Conservation (phyloP, 768 basidiomycete genomes). For the Tulasnella sp. region DNA sequence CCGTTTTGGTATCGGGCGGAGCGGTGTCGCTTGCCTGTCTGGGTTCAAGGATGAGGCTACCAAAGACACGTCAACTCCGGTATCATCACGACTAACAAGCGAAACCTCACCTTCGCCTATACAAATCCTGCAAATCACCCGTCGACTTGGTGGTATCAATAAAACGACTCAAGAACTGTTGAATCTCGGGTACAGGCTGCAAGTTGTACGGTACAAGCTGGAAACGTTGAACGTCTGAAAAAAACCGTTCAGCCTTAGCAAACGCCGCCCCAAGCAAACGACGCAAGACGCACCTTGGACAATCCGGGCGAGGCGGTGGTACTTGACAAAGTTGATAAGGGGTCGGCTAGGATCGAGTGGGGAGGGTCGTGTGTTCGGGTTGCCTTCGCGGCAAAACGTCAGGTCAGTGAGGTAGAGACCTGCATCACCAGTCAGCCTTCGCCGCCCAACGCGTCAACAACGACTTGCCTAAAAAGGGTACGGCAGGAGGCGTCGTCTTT, state of each 20-base stretch:
- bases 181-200: conserved; percentile 80
- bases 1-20: conserved; percentile 44
- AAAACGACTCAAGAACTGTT: conserved; percentile 58
- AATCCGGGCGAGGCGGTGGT: conserved; percentile 78
- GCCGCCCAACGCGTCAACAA: not conserved
- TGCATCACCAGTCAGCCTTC: conserved; percentile 24
- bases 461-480: conserved; percentile 79
- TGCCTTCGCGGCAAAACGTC: conserved; percentile 93
- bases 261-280: not conserved
- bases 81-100: not conserved
- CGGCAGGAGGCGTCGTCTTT: conserved; percentile 79
- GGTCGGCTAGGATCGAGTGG: conserved; percentile 62
- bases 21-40: conserved; percentile 71
- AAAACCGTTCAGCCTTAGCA: not conserved
- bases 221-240: conserved; percentile 79
- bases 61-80: conserved; percentile 9
- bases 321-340: conserved; percentile 93
- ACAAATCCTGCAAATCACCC: conserved; percentile 75
- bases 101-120: conserved; percentile 58
- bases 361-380: conserved; percentile 71
- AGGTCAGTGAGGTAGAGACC: conserved; percentile 83
- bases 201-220: conserved; percentile 67
- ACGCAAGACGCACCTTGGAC: conserved; percentile 45
- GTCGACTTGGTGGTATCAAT: conserved; percentile 63
- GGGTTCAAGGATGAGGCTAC: conserved; percentile 70